Evolutionary conservation across 306 rosid species (phyloP).

Genomic region (Casuarina cunninghamiana): DNA sequence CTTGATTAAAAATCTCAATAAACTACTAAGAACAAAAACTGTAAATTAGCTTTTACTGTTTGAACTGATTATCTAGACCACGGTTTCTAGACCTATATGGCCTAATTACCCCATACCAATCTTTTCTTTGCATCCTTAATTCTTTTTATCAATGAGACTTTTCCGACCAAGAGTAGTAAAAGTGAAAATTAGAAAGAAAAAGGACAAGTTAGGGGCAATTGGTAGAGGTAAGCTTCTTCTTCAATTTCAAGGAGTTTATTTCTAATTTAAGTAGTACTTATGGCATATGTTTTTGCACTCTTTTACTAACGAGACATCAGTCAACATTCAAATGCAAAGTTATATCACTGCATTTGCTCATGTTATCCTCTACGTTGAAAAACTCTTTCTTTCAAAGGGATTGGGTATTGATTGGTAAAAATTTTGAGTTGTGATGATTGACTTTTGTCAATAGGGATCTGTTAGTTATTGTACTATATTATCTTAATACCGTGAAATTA

Average conservation of each 20-base stretch:
- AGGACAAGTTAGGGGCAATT: background rate
- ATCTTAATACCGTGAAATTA: background rate
- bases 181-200: background rate
- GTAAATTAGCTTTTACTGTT: background rate
- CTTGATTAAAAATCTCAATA: background rate
- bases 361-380: conserved; percentile 64
- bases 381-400: conserved; percentile 68
- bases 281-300: background rate
- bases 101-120: background rate
- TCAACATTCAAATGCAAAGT: conserved; percentile 67
- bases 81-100: too few species aligned
- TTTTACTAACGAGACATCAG: conserved; percentile 51
- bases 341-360: conserved; percentile 55
- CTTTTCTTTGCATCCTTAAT: background rate
- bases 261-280: background rate
- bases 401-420: conserved; percentile 87
- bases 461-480: background rate
- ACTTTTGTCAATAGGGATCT: background rate
- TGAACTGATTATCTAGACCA: too few species aligned
- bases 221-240: background rate
- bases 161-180: background rate
- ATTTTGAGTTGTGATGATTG: conserved; percentile 19
- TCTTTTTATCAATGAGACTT: background rate
- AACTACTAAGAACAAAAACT: background rate
- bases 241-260: conserved; percentile 15